A percentile compares a stretch with the other conserved stretches of the same genome.
Conservation (phyloP, 345 rosid species). For the Crucihimalaya himalaica region DNA sequence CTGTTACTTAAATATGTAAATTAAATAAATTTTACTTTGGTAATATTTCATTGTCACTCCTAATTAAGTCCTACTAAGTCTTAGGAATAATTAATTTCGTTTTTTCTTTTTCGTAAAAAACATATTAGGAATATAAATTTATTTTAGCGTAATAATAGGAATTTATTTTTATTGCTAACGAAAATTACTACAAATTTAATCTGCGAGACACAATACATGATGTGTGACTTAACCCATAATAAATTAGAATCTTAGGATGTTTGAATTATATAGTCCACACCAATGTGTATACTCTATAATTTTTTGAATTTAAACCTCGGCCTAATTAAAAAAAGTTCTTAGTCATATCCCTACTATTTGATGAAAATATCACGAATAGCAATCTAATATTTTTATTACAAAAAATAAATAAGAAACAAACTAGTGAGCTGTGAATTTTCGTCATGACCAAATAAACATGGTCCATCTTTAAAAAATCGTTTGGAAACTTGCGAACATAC, state of each 20-base stretch:
- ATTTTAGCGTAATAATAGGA: neutral
- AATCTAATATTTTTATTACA: neutral
- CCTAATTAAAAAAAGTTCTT: no score
- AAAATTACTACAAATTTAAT: no score
- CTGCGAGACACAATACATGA: neutral
- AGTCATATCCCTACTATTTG: no score
- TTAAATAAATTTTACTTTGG: no score
- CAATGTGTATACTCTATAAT: neutral
- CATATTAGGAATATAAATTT: no score
- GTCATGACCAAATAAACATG: constrained; percentile 7
- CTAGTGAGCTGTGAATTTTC: neutral
- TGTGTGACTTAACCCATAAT: neutral
- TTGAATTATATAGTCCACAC: neutral
- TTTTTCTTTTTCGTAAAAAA: no score
- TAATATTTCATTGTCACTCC: no score
- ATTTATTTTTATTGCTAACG: neutral
- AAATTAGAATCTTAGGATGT: neutral
- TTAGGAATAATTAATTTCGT: no score
- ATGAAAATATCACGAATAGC: neutral
- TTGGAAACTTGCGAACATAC: constrained; percentile 16
- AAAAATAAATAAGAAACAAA: neutral
- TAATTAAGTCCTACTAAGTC: no score
- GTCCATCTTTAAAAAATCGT: neutral
- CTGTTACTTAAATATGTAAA: no score
- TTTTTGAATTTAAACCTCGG: no score